These are phyloP conservation scores for Stachybotrys chlorohalonatus DNA, from an alignment of 2,329 filamentous ascomycete genomes.

Conservation along the genomic window DNA sequence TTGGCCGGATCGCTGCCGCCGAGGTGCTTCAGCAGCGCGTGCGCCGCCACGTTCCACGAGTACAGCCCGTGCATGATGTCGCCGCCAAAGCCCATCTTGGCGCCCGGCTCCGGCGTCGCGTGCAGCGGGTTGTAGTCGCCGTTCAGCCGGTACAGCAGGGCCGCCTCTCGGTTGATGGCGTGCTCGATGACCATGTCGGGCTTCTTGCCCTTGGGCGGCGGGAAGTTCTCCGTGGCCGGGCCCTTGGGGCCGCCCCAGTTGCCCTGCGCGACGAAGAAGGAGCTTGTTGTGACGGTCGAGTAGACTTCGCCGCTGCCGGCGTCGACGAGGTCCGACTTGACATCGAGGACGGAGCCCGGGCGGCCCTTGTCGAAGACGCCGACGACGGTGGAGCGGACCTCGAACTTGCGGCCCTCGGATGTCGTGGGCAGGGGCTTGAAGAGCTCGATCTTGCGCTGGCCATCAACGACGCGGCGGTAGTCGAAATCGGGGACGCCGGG, in stretches of 20 bases:
- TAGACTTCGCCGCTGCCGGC: slow-evolving; percentile 61
- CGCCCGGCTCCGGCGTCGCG: slow-evolving; percentile 73
- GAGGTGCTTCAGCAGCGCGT: slow-evolving; percentile 62
- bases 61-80: slow-evolving; percentile 84
- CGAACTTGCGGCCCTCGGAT: slow-evolving; percentile 64
- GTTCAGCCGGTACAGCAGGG: slow-evolving; percentile 74
- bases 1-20: slow-evolving; percentile 72
- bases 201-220: slow-evolving; percentile 63
- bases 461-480: slow-evolving; percentile 65
- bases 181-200: slow-evolving; percentile 64
- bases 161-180: slow-evolving; percentile 63
- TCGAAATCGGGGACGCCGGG: slow-evolving; percentile 72
- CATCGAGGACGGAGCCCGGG: slow-evolving; percentile 72
- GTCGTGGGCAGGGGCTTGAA: slow-evolving; percentile 65
- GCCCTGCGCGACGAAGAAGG: slow-evolving; percentile 73
- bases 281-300: slow-evolving; percentile 56
- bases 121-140: slow-evolving; percentile 94
- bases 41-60: slow-evolving; percentile 73
- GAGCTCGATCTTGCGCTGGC: slow-evolving; percentile 72
- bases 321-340: slow-evolving; percentile 69
- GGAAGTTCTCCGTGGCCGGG: slow-evolving; percentile 68
- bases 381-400: slow-evolving; percentile 67
- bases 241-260: slow-evolving; percentile 87
- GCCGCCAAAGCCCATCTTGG: slow-evolving; percentile 86
- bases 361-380: slow-evolving; percentile 89